Percentiles rank a stretch among this genome's conserved stretches.
Evolutionary conservation across 2,329 filamentous ascomycete genomes (phyloP).

Genomic region (Bipolaris cookei): DNA sequence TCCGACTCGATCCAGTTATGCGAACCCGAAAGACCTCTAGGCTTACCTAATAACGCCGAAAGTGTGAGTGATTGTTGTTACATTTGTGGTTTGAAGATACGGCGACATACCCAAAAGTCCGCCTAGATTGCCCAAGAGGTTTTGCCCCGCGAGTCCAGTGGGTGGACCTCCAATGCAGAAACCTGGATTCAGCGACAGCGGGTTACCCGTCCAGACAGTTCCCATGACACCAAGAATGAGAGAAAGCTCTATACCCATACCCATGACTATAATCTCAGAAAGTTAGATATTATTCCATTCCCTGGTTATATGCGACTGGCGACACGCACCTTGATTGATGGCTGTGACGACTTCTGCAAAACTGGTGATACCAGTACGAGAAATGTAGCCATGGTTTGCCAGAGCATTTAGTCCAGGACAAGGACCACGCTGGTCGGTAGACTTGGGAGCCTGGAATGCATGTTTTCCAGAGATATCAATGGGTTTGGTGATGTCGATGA

Average conservation of each 20-base stretch:
- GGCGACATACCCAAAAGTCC: constrained; percentile 51
- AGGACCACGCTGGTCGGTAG: constrained; percentile 51
- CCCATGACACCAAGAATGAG: constrained; percentile 53
- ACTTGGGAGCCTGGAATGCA: constrained; percentile 45
- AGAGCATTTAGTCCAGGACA: constrained; percentile 53
- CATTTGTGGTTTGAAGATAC: constrained; percentile 15
- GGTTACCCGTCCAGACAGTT: constrained; percentile 58
- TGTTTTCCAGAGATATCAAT: constrained; percentile 30
- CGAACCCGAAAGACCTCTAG: constrained; percentile 53
- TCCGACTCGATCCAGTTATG: constrained; percentile 55
- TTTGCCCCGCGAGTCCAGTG: constrained; percentile 40
- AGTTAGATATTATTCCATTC: neutral
- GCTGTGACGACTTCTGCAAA: constrained; percentile 52
- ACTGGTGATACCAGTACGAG: constrained; percentile 48
- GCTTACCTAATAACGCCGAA: constrained; percentile 38
- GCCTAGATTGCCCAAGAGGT: constrained; percentile 54
- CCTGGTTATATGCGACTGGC: neutral
- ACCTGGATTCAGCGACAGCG: constrained; percentile 56
- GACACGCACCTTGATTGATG: constrained; percentile 46
- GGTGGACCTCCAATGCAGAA: constrained; percentile 58
- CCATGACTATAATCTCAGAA: constrained; percentile 43
- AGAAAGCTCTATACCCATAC: constrained; percentile 54
- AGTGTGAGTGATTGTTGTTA: neutral
- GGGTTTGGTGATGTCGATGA: constrained; percentile 34
- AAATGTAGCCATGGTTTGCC: constrained; percentile 48